These are phyloP conservation scores for Kodamaea fungicola DNA, from an alignment of 1,139 yeast species.

Conservation along the genomic window DNA sequence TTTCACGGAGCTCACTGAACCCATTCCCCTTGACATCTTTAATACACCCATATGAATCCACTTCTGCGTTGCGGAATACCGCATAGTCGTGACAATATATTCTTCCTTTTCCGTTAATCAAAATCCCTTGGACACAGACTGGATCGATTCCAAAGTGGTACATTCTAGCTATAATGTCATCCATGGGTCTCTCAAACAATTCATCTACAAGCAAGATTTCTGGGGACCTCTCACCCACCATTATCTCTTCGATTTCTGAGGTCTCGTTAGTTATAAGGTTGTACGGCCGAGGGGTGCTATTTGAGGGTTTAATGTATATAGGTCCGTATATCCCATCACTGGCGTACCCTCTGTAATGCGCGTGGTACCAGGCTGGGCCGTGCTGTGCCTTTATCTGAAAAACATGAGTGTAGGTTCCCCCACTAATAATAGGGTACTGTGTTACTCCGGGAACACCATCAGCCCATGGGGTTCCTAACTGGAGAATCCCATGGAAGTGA, in stretches of 20 bases:
- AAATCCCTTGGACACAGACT: slow-evolving; percentile 27
- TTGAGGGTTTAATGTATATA: slow-evolving; percentile 23
- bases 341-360: slow-evolving; percentile 46
- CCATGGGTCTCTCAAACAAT: slow-evolving; percentile 23
- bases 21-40: slow-evolving; percentile 16
- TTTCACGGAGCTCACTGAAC: slow-evolving; percentile 12
- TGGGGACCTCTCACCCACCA: slow-evolving; percentile 22
- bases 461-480: slow-evolving; percentile 33
- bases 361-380: slow-evolving; percentile 53
- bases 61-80: slow-evolving; percentile 9
- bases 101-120: slow-evolving; percentile 34
- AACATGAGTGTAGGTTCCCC: slow-evolving; percentile 32
- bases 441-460: slow-evolving; percentile 46
- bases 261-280: slow-evolving; percentile 14
- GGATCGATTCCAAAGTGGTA: slow-evolving; percentile 31
- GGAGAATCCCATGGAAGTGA: slow-evolving; percentile 49
- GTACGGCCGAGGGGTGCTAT: slow-evolving; percentile 23
- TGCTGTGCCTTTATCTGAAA: slow-evolving; percentile 36
- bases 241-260: slow-evolving; percentile 11
- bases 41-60: slow-evolving; percentile 24
- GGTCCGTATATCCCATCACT: slow-evolving; percentile 49
- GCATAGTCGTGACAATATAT: slow-evolving; percentile 21
- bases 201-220: slow-evolving; percentile 23
- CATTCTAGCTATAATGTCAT: slow-evolving; percentile 23
- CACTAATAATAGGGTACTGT: slow-evolving; percentile 36